These are phyloP conservation scores for Cutaneotrichosporon sp. DNA, from an alignment of 1,284 basidiomycete species.

Conservation along the genomic window DNA sequence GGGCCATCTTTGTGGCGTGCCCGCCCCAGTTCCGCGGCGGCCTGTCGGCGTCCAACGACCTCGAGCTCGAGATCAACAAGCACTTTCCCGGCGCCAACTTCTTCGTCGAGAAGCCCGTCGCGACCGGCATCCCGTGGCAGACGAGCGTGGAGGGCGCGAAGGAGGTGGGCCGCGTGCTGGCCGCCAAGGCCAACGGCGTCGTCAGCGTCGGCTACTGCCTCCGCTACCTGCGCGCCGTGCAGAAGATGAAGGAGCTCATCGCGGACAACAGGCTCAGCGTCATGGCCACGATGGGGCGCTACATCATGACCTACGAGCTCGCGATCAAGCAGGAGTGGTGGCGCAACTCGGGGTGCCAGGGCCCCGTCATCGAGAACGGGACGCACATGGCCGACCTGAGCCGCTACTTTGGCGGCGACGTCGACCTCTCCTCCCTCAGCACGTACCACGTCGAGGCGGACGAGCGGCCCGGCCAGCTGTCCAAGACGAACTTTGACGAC, in stretches of 20 bases:
- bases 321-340: constrained; percentile 57
- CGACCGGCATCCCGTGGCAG: constrained; percentile 54
- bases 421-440: constrained; percentile 55
- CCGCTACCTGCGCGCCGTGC: constrained; percentile 55
- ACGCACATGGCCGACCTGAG: constrained; percentile 56
- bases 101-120: constrained; percentile 81
- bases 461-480: constrained; percentile 56
- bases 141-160: constrained; percentile 53
- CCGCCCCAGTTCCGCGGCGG: constrained; percentile 90
- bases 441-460: constrained; percentile 46
- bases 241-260: constrained; percentile 59
- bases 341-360: constrained; percentile 57
- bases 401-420: constrained; percentile 60
- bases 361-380: constrained; percentile 59
- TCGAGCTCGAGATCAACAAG: constrained; percentile 85
- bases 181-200: constrained; percentile 61
- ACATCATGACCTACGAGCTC: constrained; percentile 55
- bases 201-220: constrained; percentile 56
- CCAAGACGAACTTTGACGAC: constrained; percentile 57
- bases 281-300: constrained; percentile 58
- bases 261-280: constrained; percentile 58
- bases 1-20: constrained; percentile 82
- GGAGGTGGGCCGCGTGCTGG: constrained; percentile 68
- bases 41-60: constrained; percentile 69
- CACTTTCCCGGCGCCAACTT: constrained; percentile 81